Evolutionary conservation across 192 early-diverging fungal species (phyloP), one percentile per base, ranked within the genome.

Genomic region (Backusella westeae): DNA sequence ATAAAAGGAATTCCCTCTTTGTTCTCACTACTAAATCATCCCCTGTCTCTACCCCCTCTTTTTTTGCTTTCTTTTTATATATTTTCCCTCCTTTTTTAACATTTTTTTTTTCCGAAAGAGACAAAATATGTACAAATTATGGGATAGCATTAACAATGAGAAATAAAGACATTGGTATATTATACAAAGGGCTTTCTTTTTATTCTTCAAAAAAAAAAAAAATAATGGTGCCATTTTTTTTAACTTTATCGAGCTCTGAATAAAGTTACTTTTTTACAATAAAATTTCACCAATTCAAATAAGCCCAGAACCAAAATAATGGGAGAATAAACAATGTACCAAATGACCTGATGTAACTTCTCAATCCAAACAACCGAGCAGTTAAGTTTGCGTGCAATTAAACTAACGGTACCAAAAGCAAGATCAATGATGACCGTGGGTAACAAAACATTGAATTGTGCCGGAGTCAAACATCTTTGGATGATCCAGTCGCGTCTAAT

Each of bases 241-340:
- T 32, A n/a, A 29, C 10, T 66, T 67, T 68, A 68, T n/a, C 67
- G 35, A 36, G 17, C 3, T 34, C 35, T 36, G 32, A 68, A 68
- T 32, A 68, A 68, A 5, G 67, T 34, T 26, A 68, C 32, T 32
- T 68, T 38, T 36, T 68, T 38, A 36, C 23, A 36, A 19, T 38
- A 68, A 34, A 34, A 34, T 32, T 3, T n/a, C 7, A 56, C 17
- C 17, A 52, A 44, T 49, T 77, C 75, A 41, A 69, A 52, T 17
- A 81, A 34, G 4, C 46, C 71, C 8, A 77, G 35, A 12, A 73
- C 4, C 14, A 81, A 14, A 46, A 81, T 49, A 38, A 77, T 44
- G 17, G 79, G 79, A 10, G 59, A 72, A 41, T 73, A 81, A 32
- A 73, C 21, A n/a, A 81, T 36, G 35, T 63, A 69, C 79, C 79